Percentiles rank a stretch among this genome's conserved stretches.
Conservation (phyloP, 148 eudicot genomes). For the Arbutus unedo region DNA sequence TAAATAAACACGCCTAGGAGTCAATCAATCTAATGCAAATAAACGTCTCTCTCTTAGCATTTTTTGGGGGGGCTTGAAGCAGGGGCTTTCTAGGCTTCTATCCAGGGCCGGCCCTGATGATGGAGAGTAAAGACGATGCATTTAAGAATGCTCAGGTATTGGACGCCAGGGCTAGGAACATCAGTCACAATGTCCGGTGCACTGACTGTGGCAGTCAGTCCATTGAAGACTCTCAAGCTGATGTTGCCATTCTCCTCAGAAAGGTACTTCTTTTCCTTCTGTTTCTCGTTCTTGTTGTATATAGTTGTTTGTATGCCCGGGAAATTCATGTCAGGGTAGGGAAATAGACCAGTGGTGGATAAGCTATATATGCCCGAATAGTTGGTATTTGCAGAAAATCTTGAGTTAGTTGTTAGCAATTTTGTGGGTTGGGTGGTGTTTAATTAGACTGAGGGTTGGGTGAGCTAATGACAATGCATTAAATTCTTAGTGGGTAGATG, state of each 20-base stretch:
- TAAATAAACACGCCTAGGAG: too few relatives aligned
- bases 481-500: too few relatives aligned
- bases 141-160: constrained; percentile 55
- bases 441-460: neutral
- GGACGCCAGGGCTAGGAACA: constrained; percentile 83
- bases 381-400: neutral
- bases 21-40: too few relatives aligned
- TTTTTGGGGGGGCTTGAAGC: too few relatives aligned
- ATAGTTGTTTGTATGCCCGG: neutral
- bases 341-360: neutral
- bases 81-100: too few relatives aligned
- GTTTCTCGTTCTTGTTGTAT: neutral
- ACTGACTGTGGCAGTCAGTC: constrained; percentile 98
- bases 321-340: neutral
- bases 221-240: constrained; percentile 97
- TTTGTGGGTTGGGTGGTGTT: neutral
- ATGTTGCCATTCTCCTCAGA: constrained; percentile 82
- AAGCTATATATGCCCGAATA: neutral
- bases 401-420: neutral
- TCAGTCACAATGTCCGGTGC: constrained; percentile 93
- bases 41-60: too few relatives aligned
- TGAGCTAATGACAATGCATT: too few relatives aligned
- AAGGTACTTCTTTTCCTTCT: constrained; percentile 41
- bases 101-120: constrained; percentile 1
- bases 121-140: constrained; percentile 58